A percentile compares a stretch with the other conserved stretches of the same genome.
These are phyloP conservation scores for Xylaria cubensis DNA, from an alignment of 495 filamentous ascomycete genomes.

Conservation along the genomic window DNA sequence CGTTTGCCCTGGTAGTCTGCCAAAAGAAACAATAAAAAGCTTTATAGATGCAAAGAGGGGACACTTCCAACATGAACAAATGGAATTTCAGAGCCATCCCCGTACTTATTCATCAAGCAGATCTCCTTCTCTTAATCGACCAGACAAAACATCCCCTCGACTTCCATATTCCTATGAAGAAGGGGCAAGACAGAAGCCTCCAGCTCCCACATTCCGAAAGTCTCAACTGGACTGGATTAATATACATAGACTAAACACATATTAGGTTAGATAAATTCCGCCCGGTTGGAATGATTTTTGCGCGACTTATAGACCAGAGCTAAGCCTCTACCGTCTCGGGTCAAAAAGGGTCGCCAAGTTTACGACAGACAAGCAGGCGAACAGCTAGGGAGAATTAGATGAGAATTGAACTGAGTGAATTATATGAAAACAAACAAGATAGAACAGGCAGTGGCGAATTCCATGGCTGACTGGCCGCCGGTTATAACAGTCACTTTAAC, in stretches of 20 bases:
- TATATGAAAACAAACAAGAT: not conserved
- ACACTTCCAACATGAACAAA: too few species aligned
- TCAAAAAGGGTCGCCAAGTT: not conserved
- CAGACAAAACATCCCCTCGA: not conserved
- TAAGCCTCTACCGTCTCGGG: not conserved
- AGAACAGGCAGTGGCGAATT: conserved; percentile 5
- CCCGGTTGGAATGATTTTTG: not conserved
- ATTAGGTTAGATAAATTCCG: not conserved
- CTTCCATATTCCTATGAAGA: not conserved
- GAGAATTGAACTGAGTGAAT: not conserved
- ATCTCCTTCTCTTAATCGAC: not conserved
- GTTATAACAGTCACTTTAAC: conserved; percentile 8
- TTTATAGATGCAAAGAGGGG: too few species aligned
- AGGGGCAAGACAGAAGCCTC: not conserved
- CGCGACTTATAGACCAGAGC: not conserved
- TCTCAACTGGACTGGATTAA: not conserved
- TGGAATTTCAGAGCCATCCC: too few species aligned
- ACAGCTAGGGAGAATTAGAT: not conserved
- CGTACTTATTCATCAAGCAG: too few species aligned
- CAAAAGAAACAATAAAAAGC: too few species aligned
- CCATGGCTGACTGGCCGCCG: not conserved
- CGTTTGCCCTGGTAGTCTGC: not conserved
- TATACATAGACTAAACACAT: not conserved
- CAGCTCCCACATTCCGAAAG: not conserved
- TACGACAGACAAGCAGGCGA: not conserved